Evolutionary conservation across 1,139 yeast species (phyloP).

Genomic region (Nematodospora anomalae): DNA sequence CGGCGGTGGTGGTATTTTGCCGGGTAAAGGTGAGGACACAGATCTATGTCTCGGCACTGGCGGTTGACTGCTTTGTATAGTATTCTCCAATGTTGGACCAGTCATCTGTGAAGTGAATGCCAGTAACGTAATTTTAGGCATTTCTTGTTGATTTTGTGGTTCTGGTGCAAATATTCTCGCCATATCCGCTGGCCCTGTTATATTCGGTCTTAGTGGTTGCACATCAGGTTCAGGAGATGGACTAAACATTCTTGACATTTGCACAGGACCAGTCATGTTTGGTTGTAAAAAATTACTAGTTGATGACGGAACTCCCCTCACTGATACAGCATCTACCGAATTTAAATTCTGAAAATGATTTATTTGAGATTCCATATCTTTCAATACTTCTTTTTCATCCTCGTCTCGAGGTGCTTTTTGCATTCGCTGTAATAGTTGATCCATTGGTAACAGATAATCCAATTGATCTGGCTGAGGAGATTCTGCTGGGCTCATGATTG

Average conservation of each 20-base stretch:
- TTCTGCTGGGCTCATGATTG: conserved; percentile 23
- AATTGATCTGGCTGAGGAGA: conserved; percentile 31
- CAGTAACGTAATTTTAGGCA: conserved; percentile 37
- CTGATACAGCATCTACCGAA: conserved; percentile 64
- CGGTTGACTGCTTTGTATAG: conserved; percentile 31
- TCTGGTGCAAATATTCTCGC: conserved; percentile 32
- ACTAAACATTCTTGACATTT: conserved; percentile 31
- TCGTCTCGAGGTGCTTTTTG: conserved; percentile 40
- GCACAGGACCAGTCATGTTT: conserved; percentile 56
- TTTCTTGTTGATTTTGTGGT: conserved; percentile 9
- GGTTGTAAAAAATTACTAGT: conserved; percentile 35
- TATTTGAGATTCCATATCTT: conserved; percentile 67
- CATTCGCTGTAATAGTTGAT: conserved; percentile 55
- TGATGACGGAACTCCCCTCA: conserved; percentile 53
- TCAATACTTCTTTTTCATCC: conserved; percentile 59
- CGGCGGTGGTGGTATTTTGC: conserved; percentile 38
- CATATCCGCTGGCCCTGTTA: conserved; percentile 42
- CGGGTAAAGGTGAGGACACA: conserved; percentile 46
- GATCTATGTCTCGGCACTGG: conserved; percentile 41
- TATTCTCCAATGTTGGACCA: conserved; percentile 41
- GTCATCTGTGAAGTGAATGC: conserved; percentile 50
- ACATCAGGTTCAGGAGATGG: conserved; percentile 26
- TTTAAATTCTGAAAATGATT: conserved; percentile 63
- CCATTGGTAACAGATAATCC: conserved; percentile 73
- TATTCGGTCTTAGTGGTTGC: conserved; percentile 36